Evolutionary conservation across 768 basidiomycete species (phyloP), one percentile per base, ranked within the genome.

Genomic region (Vararia minispora): DNA sequence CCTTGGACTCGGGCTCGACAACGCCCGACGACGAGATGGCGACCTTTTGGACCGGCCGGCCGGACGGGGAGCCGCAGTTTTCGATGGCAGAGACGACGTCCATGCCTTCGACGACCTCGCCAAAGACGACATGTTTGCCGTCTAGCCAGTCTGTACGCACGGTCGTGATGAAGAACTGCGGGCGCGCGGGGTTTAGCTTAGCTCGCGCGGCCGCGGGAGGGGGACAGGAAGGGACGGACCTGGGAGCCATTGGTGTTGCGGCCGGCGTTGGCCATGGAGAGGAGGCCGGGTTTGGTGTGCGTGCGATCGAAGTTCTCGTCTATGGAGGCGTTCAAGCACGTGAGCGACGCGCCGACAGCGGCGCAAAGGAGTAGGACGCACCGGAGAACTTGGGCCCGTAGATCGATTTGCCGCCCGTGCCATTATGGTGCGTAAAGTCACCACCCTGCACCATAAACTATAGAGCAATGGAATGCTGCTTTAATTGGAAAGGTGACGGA

Each of bases 211-310:
- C 6, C 17, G 17, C 17, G 26, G 9, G 41, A 28, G 26, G 33
- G 34, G 18, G 26, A 16, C 8, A 33, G 12, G 23, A 17, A 35
- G 20, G 31, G 9, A 44, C 55, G 34, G 40, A 64, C 63, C 57
- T 65, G 64, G n/a, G 63, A 65, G 8, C 68, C 66, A 52, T 72
- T 72, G 37, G 69, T 64, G 51, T 70, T 55, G 9, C 64, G 60
- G 10, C 70, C 71, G 34, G 66, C 59, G 51, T 72, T 74, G 27
- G 71, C 71, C 60, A 64, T 68, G 23, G 69, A 71, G 34, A 74
- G 59, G 14, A 65, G 46, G 24, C 64, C 63, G 5, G 59, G 52
- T 36, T 55, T 58, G 52, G 56, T 48, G 46, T 67, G 65, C 40
- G 48, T 52, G 24, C 61, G 16, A 17, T 52, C 39, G 47, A 66